Percentiles rank a stretch among this genome's conserved stretches.
These are phyloP conservation scores for Fusarium sororula DNA, from an alignment of 2,329 filamentous ascomycete species.

Conservation along the genomic window DNA sequence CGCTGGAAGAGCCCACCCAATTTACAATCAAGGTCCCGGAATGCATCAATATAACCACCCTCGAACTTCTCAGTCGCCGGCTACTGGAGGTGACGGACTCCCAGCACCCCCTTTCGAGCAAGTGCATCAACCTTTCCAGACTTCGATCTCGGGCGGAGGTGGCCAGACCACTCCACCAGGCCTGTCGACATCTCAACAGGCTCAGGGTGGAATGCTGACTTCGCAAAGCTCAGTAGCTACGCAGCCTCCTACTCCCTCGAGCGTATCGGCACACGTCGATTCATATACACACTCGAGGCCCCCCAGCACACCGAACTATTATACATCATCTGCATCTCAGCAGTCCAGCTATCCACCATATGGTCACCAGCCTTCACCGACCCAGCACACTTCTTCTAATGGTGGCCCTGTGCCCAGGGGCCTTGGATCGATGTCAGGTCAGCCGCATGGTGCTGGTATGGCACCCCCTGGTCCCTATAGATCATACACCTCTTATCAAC, in stretches of 20 bases:
- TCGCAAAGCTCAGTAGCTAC: slow-evolving; percentile 45
- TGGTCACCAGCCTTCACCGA: slow-evolving; percentile 45
- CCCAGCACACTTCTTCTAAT: slow-evolving; percentile 59
- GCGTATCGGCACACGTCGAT: slow-evolving; percentile 65
- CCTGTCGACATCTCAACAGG: slow-evolving; percentile 44
- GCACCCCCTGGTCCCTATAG: slow-evolving; percentile 62
- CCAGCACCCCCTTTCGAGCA: slow-evolving; percentile 74
- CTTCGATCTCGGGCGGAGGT: slow-evolving; percentile 61
- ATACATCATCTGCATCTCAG: slow-evolving; percentile 61
- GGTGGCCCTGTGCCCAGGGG: slow-evolving; percentile 51
- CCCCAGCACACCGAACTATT: slow-evolving; percentile 69
- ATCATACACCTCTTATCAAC: slow-evolving; percentile 55
- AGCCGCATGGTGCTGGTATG: slow-evolving; percentile 43
- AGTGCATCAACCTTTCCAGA: slow-evolving; percentile 71
- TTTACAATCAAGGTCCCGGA: slow-evolving; percentile 62
- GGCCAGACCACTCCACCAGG: slow-evolving; percentile 46
- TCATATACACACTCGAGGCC: slow-evolving; percentile 61
- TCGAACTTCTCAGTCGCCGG: slow-evolving; percentile 56
- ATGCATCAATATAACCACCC: slow-evolving; percentile 50
- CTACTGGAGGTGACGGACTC: slow-evolving; percentile 67
- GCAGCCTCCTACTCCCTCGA: slow-evolving; percentile 61
- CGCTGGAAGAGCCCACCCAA: slow-evolving; percentile 39
- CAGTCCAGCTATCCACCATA: slow-evolving; percentile 58
- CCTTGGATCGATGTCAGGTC: slow-evolving; percentile 47
- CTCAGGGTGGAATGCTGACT: slow-evolving; percentile 39